A percentile compares a stretch with the other conserved stretches of the same genome.
phyloP scores from a whole-genome alignment of 73 alveolate species.

The Diophrys sp. region DNA sequence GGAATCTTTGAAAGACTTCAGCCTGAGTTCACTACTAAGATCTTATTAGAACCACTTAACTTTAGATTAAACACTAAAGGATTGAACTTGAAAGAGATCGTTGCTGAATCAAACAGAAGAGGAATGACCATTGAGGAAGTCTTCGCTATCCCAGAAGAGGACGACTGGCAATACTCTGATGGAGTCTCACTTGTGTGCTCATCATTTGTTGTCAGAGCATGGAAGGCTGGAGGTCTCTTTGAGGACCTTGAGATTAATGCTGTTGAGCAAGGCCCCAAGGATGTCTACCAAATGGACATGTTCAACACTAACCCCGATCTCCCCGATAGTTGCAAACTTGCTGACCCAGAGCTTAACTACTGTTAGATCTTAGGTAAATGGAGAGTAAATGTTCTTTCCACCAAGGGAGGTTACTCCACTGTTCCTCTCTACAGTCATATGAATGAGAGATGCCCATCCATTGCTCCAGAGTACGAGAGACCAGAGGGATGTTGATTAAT shows the following conservation, averaged over 20 bases:
- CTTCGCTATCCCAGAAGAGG: conserved; percentile 85
- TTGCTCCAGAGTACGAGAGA: conserved; percentile 81
- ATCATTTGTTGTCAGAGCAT: conserved; percentile 76
- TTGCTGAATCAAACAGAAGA: conserved; percentile 73
- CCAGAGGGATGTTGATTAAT: conserved; percentile 90
- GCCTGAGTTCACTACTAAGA: conserved; percentile 58
- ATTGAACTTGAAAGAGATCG: conserved; percentile 59
- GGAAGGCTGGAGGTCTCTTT: conserved; percentile 89
- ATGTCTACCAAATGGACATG: conserved; percentile 43
- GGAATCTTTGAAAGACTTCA: conserved; percentile 53
- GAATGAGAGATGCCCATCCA: conserved; percentile 86
- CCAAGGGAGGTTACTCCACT: conserved; percentile 68
- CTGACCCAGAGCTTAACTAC: conserved; percentile 83
- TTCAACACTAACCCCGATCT: conserved; percentile 56
- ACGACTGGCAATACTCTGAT: conserved; percentile 88
- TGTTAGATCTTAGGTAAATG: conserved; percentile 87
- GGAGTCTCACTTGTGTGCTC: conserved; percentile 90
- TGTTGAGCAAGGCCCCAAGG: conserved; percentile 59
- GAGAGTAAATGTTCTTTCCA: conserved; percentile 42
- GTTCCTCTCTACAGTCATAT: conserved; percentile 79
- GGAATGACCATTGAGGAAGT: conserved; percentile 70
- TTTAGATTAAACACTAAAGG: conserved; percentile 82
- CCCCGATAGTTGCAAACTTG: conserved; percentile 72
- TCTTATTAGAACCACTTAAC: conserved; percentile 79
- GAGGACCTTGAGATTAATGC: conserved; percentile 72